Evolutionary conservation across 2,329 filamentous ascomycete species (phyloP), one percentile per base, ranked within the genome.

Genomic region (Phaeomoniella chlamydospora): DNA sequence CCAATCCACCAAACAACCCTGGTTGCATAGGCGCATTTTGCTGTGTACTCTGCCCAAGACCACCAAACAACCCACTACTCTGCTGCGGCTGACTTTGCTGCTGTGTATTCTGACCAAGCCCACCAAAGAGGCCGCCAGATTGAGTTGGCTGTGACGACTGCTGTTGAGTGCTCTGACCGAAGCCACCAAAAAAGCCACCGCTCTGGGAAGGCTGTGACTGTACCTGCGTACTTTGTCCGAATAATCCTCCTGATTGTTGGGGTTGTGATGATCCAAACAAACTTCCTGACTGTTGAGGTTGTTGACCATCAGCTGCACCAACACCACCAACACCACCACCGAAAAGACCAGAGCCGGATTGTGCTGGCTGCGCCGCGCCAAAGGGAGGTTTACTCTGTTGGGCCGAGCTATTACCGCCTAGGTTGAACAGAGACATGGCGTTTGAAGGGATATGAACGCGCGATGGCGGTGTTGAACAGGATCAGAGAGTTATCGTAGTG

Each of bases 1-100:
- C 35, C 15, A 41, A 14, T 12, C 41, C 44, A n/a, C 51, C 53
- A 41, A 57, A 55, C 13, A 52, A 15, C 34, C 49, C 47, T 34
- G 52, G 52, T 38, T 53, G 50, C 39, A 53, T 51, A n/a, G n/a
- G n/a, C n/a, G n/a, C n/a, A n/a, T n/a, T n/a, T 18, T 43, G 40
- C 35, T 51, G 46, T 13, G 46, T 47, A 32, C 16, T 41, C 39
- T 29, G 15, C 4, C 48, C 49, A 31, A 54, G 51, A 10, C 40
- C 42, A 6, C 49, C 56, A 34, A 64, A 64, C 12, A 61, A 43
- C 31, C 60, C 55, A 22, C 59, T 56, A 29, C 54, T 42, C 26
- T 47, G 43, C 26, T 48, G 46, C 33, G 46, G 46, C 9, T 41
- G 37, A 26, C n/a, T 26, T 18, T 46, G 41, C 29, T 29, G 43